Conservation (phyloP, 257 asterid genomes). For the Datura wrightii region DNA sequence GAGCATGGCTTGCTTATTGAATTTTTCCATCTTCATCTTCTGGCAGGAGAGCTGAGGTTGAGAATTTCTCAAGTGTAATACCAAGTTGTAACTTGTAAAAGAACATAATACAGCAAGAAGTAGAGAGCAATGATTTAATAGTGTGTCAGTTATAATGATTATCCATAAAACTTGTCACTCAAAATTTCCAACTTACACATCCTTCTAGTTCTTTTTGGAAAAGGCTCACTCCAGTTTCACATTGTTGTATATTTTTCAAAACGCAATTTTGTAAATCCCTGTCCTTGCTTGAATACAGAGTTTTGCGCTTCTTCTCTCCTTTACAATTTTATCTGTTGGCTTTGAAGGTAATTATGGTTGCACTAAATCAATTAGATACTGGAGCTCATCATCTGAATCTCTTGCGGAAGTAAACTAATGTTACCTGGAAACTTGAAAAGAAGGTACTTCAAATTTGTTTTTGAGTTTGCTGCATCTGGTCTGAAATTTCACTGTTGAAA, state of each 20-base stretch:
- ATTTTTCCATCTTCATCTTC: conserved; percentile 19
- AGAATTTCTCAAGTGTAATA: not conserved
- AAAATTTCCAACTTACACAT: not conserved
- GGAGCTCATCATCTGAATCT: not conserved
- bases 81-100: conserved; percentile 14
- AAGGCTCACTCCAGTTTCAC: conserved; percentile 1
- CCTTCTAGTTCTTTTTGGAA: not conserved
- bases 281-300: not conserved
- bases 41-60: conserved; percentile 3
- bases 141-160: not conserved
- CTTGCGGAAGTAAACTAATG: not conserved
- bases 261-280: not conserved
- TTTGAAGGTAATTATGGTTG: not conserved
- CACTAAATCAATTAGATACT: not conserved
- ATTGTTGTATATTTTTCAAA: not conserved
- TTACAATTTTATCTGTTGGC: not conserved
- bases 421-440: not conserved
- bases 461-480: not conserved
- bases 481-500: not conserved
- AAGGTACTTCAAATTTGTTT: not conserved
- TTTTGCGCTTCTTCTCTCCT: not conserved
- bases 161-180: not conserved
- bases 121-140: not conserved
- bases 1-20: not conserved
- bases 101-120: not conserved